These are phyloP conservation scores for Comarum palustre DNA, from an alignment of 306 rosid genomes.

Conservation along the genomic window DNA sequence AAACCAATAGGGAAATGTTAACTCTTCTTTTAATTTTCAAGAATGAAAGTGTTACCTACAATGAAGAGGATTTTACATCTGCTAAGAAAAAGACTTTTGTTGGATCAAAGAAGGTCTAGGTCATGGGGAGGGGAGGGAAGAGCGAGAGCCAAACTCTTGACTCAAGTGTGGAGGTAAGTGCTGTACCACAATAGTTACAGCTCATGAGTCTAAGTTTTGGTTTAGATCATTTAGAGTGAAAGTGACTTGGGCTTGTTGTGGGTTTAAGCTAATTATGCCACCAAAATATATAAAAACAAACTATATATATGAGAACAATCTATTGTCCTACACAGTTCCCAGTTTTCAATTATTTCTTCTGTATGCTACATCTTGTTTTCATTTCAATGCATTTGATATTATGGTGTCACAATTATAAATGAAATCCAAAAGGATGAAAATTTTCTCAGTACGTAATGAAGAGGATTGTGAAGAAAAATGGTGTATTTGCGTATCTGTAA, in stretches of 20 bases:
- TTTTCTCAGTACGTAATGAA: not conserved
- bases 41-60: not conserved
- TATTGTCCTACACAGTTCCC: not conserved
- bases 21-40: not conserved
- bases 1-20: not conserved
- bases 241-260: not conserved
- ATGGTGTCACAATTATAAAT: not conserved
- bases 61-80: not conserved
- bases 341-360: not conserved
- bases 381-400: not conserved
- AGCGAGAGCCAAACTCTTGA: not conserved
- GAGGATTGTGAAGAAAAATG: not conserved
- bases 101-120: conserved; percentile 3
- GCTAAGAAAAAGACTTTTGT: not conserved
- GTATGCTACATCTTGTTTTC: not conserved
- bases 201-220: not conserved
- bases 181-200: too few species aligned
- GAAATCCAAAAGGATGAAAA: not conserved
- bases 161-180: not conserved
- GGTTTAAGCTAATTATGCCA: not conserved
- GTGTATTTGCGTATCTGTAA: not conserved
- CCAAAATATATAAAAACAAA: not conserved
- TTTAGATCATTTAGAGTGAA: not conserved
- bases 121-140: not conserved
- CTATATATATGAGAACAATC: not conserved